Percentiles rank a stretch among this genome's conserved stretches.
Evolutionary conservation across 345 rosid species (phyloP).

Genomic region (Sonneratia caseolaris): DNA sequence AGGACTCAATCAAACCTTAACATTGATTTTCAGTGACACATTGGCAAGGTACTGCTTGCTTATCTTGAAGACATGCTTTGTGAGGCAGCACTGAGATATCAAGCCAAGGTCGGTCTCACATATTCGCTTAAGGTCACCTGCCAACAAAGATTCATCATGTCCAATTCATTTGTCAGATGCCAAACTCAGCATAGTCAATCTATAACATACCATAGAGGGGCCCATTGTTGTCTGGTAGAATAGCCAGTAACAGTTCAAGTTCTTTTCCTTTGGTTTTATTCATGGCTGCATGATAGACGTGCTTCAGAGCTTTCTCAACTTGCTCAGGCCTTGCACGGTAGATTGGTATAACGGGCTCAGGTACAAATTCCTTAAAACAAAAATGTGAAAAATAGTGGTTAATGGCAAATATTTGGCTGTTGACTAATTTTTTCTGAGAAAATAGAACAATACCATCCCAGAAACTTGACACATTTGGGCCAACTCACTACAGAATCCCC

Average conservation of each 20-base stretch:
- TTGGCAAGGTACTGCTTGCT: constrained; percentile 96
- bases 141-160: constrained; percentile 1
- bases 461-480: constrained; percentile 97
- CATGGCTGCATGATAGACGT: constrained; percentile 68
- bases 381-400: constrained; percentile 4
- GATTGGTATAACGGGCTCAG: constrained; percentile 87
- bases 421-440: background rate
- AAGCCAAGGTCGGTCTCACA: constrained; percentile 98
- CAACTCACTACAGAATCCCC: constrained; percentile 86
- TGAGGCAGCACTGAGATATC: constrained; percentile 93
- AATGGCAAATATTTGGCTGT: background rate
- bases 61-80: constrained; percentile 94
- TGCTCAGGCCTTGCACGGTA: constrained; percentile 89
- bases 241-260: constrained; percentile 79
- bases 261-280: constrained; percentile 94
- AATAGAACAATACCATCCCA: constrained; percentile 68
- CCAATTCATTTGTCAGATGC: background rate
- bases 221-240: constrained; percentile 95
- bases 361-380: constrained; percentile 62
- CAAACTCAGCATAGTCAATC: background rate
- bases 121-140: constrained; percentile 95
- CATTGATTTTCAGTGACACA: constrained; percentile 91
- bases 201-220: constrained; percentile 66
- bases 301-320: constrained; percentile 94
- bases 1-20: constrained; percentile 47